Evolutionary conservation across 83 land plant genomes (phyloP).

Genomic region (Larix sibirica): DNA sequence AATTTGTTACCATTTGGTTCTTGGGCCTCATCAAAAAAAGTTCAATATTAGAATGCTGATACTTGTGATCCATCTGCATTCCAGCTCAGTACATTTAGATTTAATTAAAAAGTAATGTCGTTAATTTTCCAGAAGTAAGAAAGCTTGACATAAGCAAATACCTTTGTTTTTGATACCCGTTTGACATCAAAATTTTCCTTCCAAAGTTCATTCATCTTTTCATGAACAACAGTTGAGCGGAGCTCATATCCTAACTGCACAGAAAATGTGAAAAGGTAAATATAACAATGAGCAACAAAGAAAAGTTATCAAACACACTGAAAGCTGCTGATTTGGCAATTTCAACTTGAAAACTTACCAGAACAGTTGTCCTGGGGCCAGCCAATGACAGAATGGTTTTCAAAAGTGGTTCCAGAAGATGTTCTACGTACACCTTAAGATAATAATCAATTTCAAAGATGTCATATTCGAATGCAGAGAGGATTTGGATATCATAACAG

Average conservation of each 20-base stretch:
- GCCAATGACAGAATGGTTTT: slow-evolving; percentile 63
- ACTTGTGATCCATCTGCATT: slow-evolving; percentile 62
- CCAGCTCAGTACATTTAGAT: not conserved
- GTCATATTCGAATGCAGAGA: not conserved
- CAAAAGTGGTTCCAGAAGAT: slow-evolving; percentile 65
- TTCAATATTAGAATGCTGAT: slow-evolving; percentile 66
- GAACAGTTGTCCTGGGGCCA: slow-evolving; percentile 63
- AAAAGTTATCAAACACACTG: not conserved
- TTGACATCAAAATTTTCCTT: slow-evolving; percentile 60
- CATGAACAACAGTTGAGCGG: slow-evolving; percentile 67
- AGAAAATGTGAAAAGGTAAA: not conserved
- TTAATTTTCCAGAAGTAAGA: not conserved
- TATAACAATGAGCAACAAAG: not conserved
- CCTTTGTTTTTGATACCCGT: slow-evolving; percentile 60
- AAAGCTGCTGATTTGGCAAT: not conserved
- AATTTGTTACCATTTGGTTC: slow-evolving; percentile 11
- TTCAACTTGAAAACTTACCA: slow-evolving; percentile 28
- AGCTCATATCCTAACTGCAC: slow-evolving; percentile 70
- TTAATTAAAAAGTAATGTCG: not conserved
- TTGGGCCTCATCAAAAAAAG: slow-evolving; percentile 50
- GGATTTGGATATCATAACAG: not conserved
- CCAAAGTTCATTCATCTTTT: slow-evolving; percentile 64
- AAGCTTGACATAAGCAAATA: slow-evolving; percentile 11
- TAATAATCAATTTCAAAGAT: not conserved
- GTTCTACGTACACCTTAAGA: slow-evolving; percentile 68